A percentile compares a stretch with the other conserved stretches of the same genome.
Evolutionary conservation across 352 stramenopile genomes (phyloP).

Genomic region (Globisporangium spinosum): DNA sequence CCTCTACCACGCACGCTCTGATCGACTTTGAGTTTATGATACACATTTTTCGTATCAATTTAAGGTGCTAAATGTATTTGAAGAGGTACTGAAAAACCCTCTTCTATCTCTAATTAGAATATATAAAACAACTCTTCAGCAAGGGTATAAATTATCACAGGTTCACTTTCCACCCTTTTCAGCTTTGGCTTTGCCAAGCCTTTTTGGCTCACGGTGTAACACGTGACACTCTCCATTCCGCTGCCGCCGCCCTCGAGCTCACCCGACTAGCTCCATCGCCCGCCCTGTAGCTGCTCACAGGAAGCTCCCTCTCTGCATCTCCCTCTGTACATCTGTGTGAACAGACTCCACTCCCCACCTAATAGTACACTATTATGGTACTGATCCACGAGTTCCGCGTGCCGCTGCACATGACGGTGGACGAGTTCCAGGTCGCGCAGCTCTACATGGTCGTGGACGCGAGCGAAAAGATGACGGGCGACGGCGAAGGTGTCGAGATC

Average conservation of each 20-base stretch:
- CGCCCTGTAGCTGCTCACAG: background rate
- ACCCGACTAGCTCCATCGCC: background rate
- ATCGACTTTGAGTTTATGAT: background rate
- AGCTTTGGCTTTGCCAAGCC: background rate
- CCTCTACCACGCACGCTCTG: background rate
- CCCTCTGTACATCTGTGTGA: background rate
- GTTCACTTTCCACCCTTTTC: background rate
- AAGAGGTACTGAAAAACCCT: background rate
- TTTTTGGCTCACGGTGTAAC: background rate
- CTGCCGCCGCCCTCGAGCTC: background rate
- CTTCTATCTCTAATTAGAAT: background rate
- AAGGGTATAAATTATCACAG: background rate
- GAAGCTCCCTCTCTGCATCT: background rate
- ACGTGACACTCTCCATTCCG: constrained; percentile 2
- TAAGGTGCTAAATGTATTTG: background rate
- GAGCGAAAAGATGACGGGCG: constrained; percentile 80
- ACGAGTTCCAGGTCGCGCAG: constrained; percentile 85
- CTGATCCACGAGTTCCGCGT: constrained; percentile 88
- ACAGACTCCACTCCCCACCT: background rate
- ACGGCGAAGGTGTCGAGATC: constrained; percentile 84
- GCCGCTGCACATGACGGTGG: constrained; percentile 82
- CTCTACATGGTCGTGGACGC: constrained; percentile 87
- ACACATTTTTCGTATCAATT: background rate
- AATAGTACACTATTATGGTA: constrained; percentile 35
- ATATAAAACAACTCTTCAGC: background rate